These are phyloP conservation scores for Trametes punicea DNA, from an alignment of 768 basidiomycete genomes.

Conservation along the genomic window DNA sequence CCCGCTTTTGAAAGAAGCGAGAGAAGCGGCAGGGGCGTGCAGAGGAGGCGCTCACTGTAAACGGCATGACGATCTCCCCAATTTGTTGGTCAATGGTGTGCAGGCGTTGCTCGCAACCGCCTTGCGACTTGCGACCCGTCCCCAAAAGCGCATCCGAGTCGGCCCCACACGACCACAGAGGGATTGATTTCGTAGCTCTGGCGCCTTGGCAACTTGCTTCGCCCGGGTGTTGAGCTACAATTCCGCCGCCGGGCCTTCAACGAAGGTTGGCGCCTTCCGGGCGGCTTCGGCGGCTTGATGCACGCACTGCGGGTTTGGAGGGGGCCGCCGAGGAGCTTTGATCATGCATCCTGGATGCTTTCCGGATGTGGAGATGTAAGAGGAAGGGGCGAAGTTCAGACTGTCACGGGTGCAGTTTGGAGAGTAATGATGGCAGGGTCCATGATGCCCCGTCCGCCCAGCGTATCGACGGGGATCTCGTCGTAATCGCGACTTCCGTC, in stretches of 20 bases:
- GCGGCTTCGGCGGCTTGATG: no score
- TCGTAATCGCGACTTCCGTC: no score
- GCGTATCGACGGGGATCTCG: no score
- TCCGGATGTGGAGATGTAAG: neutral
- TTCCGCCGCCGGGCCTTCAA: neutral
- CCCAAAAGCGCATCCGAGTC: no score
- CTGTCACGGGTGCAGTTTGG: no score
- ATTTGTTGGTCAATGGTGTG: neutral
- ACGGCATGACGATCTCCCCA: neutral
- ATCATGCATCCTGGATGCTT: neutral
- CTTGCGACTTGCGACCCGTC: no score
- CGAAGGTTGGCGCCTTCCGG: neutral
- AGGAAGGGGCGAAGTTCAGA: neutral
- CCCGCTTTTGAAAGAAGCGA: neutral
- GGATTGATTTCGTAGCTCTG: neutral
- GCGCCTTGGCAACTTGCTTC: neutral
- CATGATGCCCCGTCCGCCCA: neutral
- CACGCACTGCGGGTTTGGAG: neutral
- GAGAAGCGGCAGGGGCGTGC: neutral
- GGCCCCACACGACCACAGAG: no score
- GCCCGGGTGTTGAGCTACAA: neutral
- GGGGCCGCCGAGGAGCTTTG: neutral
- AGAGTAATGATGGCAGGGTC: neutral
- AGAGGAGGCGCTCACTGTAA: neutral
- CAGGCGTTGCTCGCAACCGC: neutral